Evolutionary conservation across 2,329 filamentous ascomycete species (phyloP).

Genomic region (Sporothrix protearum): DNA sequence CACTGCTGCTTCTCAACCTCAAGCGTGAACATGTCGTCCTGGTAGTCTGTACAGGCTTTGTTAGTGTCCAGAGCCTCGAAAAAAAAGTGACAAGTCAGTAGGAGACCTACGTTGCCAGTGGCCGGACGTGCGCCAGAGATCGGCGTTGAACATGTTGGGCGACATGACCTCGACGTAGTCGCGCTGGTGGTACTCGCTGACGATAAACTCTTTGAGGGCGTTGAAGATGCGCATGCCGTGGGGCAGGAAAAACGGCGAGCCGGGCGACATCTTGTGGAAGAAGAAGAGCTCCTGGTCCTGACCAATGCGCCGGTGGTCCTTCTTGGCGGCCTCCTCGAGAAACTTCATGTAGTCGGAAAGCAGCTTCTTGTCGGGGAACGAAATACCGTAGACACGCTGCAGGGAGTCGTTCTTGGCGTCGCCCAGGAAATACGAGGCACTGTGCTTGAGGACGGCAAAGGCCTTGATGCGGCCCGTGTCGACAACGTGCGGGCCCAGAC

Average conservation of each 20-base stretch:
- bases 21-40: conserved; percentile 84
- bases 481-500: conserved; percentile 89
- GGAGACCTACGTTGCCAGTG: conserved; percentile 66
- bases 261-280: conserved; percentile 91
- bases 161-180: conserved; percentile 94
- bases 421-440: conserved; percentile 77
- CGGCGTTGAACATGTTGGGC: conserved; percentile 93
- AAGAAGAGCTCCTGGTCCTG: conserved; percentile 97
- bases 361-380: conserved; percentile 91
- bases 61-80: conserved; percentile 8
- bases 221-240: conserved; percentile 56
- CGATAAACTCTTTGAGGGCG: conserved; percentile 63
- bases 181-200: conserved; percentile 85
- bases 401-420: conserved; percentile 91
- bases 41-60: conserved; percentile 54
- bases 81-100: neutral
- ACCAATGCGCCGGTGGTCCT: conserved; percentile 90
- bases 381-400: conserved; percentile 94
- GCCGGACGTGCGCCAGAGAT: conserved; percentile 90
- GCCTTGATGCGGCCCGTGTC: conserved; percentile 92
- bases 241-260: conserved; percentile 86
- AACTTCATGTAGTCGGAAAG: conserved; percentile 93
- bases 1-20: conserved; percentile 68
- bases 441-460: conserved; percentile 81
- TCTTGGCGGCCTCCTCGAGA: conserved; percentile 95